Conservation (phyloP, 2,329 filamentous ascomycete genomes). For the Paecilomyces sp. region DNA sequence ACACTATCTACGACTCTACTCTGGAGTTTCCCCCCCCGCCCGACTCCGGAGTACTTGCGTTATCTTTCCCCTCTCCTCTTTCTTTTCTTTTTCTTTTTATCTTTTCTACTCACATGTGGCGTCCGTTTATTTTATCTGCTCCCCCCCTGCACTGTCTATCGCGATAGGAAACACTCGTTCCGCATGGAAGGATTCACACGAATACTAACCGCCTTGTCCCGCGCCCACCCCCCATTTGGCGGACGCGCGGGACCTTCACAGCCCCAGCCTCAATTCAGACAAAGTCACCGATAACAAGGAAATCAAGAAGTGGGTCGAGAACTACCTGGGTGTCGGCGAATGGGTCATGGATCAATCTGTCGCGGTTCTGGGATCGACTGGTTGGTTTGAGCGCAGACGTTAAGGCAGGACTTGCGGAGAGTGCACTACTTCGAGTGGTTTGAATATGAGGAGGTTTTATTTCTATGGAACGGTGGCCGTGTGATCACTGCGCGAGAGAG, state of each 20-base stretch:
- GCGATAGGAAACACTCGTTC: background rate
- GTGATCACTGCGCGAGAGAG: background rate
- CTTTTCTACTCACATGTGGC: background rate
- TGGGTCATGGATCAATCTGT: slow-evolving; percentile 98
- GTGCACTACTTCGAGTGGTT: background rate
- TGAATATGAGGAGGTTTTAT: background rate
- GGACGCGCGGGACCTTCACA: slow-evolving; percentile 26
- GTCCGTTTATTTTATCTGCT: background rate
- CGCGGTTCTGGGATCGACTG: slow-evolving; percentile 77
- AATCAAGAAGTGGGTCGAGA: slow-evolving; percentile 80
- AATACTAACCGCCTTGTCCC: slow-evolving; percentile 21
- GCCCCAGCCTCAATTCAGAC: slow-evolving; percentile 77
- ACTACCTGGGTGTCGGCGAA: slow-evolving; percentile 89
- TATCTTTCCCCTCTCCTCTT: background rate
- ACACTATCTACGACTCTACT: background rate
- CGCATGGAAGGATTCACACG: slow-evolving; percentile 1
- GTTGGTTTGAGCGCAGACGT: slow-evolving; percentile 86
- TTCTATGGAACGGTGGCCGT: background rate
- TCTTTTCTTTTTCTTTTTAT: background rate
- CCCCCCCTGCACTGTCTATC: background rate
- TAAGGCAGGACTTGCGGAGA: slow-evolving; percentile 32
- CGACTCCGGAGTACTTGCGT: background rate
- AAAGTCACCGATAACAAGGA: slow-evolving; percentile 77
- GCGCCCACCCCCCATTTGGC: slow-evolving; percentile 16
- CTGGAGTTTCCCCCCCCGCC: background rate